These are phyloP conservation scores for Echites panduratus DNA, from an alignment of 257 asterid species.

Conservation along the genomic window DNA sequence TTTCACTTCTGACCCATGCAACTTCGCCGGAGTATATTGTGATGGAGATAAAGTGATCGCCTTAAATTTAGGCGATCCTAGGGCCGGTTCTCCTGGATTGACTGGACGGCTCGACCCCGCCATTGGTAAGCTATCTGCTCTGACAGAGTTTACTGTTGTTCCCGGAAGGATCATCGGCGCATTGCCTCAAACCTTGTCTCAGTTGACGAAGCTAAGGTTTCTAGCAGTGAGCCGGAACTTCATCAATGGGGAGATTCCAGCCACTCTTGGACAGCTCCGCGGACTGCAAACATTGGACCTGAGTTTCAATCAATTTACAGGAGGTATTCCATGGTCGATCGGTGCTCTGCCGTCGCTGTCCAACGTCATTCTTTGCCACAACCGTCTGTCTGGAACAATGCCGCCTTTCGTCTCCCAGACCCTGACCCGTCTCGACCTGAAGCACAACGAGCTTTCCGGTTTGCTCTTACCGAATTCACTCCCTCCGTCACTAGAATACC, in stretches of 20 bases:
- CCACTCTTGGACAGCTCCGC: slow-evolving; percentile 51
- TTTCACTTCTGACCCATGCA: slow-evolving; percentile 86
- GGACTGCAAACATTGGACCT: slow-evolving; percentile 67
- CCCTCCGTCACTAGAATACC: slow-evolving; percentile 64
- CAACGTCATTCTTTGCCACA: slow-evolving; percentile 64
- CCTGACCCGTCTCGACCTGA: slow-evolving; percentile 71
- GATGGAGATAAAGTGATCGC: slow-evolving; percentile 62
- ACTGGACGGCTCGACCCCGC: slow-evolving; percentile 67
- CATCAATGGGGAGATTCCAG: slow-evolving; percentile 66
- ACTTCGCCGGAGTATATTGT: slow-evolving; percentile 74
- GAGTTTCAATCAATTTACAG: slow-evolving; percentile 62
- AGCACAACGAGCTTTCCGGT: slow-evolving; percentile 75
- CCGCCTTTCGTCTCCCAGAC: slow-evolving; percentile 53
- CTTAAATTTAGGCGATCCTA: slow-evolving; percentile 81
- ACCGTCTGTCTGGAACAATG: slow-evolving; percentile 55
- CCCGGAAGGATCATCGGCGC: slow-evolving; percentile 76
- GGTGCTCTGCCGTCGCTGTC: slow-evolving; percentile 56
- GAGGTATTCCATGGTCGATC: slow-evolving; percentile 46
- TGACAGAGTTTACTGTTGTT: slow-evolving; percentile 69
- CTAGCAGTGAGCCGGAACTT: slow-evolving; percentile 65
- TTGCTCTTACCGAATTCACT: slow-evolving; percentile 42
- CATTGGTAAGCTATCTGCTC: slow-evolving; percentile 63
- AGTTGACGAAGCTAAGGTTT: slow-evolving; percentile 47
- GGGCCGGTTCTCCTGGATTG: slow-evolving; percentile 80
- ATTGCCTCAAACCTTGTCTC: slow-evolving; percentile 58